Evolutionary conservation across 73 alveolate species (phyloP).

Genomic region (Halteria grandinella): DNA sequence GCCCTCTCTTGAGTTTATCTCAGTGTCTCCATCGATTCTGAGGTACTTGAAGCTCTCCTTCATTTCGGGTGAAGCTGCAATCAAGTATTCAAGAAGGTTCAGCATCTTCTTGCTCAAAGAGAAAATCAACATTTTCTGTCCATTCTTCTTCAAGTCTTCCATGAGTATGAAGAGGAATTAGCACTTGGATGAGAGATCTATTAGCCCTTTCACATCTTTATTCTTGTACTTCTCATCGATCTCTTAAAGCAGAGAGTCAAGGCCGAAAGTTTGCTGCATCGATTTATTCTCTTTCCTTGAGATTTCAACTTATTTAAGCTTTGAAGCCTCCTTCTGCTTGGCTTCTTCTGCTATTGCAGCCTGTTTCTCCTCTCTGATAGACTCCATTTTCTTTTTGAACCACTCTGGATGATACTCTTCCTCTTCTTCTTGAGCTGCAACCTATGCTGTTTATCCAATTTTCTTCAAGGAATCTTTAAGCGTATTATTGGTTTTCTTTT

Average conservation of each 20-base stretch:
- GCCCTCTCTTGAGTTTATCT: constrained; percentile 54
- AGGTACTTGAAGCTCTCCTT: constrained; percentile 56
- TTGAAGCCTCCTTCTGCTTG: constrained; percentile 19
- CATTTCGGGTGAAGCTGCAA: too few relatives aligned
- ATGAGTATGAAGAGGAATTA: constrained; percentile 67
- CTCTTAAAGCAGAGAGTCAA: constrained; percentile 22
- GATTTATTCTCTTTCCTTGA: background rate
- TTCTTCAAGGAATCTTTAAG: constrained; percentile 8
- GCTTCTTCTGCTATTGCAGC: background rate
- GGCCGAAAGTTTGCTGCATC: constrained; percentile 34
- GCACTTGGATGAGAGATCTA: constrained; percentile 69
- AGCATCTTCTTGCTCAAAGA: constrained; percentile 80
- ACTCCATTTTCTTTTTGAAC: constrained; percentile 2
- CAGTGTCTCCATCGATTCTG: constrained; percentile 80
- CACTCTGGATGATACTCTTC: constrained; percentile 37
- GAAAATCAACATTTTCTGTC: constrained; percentile 75
- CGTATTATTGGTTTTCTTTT: constrained; percentile 3
- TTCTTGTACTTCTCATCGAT: constrained; percentile 33
- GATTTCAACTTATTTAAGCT: constrained; percentile 7
- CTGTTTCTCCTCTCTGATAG: constrained; percentile 7
- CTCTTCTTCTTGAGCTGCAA: constrained; percentile 40
- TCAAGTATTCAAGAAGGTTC: too few relatives aligned
- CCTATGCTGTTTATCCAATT: background rate
- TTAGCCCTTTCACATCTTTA: constrained; percentile 52
- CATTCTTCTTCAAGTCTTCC: constrained; percentile 66